Evolutionary conservation across 169 alveolate genomes (phyloP).

Genomic region (Babesia sp.): DNA sequence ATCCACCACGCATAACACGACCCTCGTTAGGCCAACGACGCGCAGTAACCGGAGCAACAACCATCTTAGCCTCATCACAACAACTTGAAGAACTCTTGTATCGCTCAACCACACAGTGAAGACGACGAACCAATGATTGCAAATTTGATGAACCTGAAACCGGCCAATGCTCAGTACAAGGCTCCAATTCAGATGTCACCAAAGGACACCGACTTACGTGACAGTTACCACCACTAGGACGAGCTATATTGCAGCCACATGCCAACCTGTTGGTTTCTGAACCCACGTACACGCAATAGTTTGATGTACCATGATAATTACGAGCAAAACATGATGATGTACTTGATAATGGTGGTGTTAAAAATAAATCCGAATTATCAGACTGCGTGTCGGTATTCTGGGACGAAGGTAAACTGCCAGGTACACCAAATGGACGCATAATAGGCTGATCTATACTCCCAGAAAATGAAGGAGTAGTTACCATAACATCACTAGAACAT

Average conservation of each 20-base stretch:
- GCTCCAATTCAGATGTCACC: slow-evolving; percentile 55
- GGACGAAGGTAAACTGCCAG: neutral
- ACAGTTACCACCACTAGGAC: slow-evolving; percentile 59
- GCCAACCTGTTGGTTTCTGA: slow-evolving; percentile 37
- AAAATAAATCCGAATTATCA: slow-evolving; percentile 19
- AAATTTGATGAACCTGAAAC: slow-evolving; percentile 50
- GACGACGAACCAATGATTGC: slow-evolving; percentile 31
- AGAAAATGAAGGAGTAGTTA: slow-evolving; percentile 2
- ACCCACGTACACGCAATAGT: slow-evolving; percentile 66
- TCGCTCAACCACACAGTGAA: slow-evolving; percentile 39
- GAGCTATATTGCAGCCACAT: slow-evolving; percentile 46
- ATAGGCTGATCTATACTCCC: neutral
- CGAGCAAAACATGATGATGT: neutral
- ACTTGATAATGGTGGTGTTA: slow-evolving; percentile 53
- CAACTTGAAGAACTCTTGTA: slow-evolving; percentile 1
- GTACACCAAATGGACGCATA: neutral
- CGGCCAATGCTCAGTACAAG: slow-evolving; percentile 65
- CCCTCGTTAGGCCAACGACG: neutral
- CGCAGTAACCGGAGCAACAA: neutral
- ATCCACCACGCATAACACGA: neutral
- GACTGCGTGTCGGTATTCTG: neutral
- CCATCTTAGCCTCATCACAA: neutral
- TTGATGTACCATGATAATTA: slow-evolving; percentile 7
- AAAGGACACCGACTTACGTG: slow-evolving; percentile 47
- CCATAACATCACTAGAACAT: neutral